These are phyloP conservation scores for Aureobasidium sp. DNA, from an alignment of 2,329 filamentous ascomycete genomes.

Conservation along the genomic window DNA sequence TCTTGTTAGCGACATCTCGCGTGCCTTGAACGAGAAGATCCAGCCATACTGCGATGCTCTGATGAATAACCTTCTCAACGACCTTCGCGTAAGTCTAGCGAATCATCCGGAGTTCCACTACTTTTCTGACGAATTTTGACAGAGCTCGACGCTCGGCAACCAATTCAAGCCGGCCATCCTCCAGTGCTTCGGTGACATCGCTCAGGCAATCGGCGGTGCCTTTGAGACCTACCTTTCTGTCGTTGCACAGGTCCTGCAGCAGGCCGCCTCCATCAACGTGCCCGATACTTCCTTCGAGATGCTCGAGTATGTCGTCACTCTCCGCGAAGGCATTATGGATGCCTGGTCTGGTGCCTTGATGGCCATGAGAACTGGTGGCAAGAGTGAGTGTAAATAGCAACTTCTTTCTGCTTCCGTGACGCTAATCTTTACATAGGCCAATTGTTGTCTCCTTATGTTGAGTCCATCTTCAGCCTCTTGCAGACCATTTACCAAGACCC, in stretches of 20 bases:
- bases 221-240: slow-evolving; percentile 92
- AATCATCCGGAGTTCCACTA: slow-evolving; percentile 28
- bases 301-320: slow-evolving; percentile 90
- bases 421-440: slow-evolving; percentile 32
- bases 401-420: slow-evolving; percentile 35
- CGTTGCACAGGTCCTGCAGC: slow-evolving; percentile 88
- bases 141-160: slow-evolving; percentile 75
- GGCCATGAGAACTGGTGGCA: slow-evolving; percentile 77
- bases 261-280: slow-evolving; percentile 76
- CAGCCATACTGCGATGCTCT: slow-evolving; percentile 95
- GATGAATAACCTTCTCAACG: slow-evolving; percentile 96
- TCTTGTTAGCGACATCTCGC: slow-evolving; percentile 90
- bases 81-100: slow-evolving; percentile 57
- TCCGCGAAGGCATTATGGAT: slow-evolving; percentile 97
- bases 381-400: slow-evolving; percentile 40
- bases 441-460: slow-evolving; percentile 68
- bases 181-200: slow-evolving; percentile 96
- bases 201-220: slow-evolving; percentile 80
- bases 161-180: slow-evolving; percentile 98
- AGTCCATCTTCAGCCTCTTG: slow-evolving; percentile 80
- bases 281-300: slow-evolving; percentile 75
- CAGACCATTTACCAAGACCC: slow-evolving; percentile 71
- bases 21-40: slow-evolving; percentile 80
- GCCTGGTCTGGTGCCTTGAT: slow-evolving; percentile 96
- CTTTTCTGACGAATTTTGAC: slow-evolving; percentile 34